Percentiles rank a stretch among this genome's conserved stretches.
Evolutionary conservation across 371 early-diverging fungal species (phyloP).

Genomic region (Phascolomyces articulosus): DNA sequence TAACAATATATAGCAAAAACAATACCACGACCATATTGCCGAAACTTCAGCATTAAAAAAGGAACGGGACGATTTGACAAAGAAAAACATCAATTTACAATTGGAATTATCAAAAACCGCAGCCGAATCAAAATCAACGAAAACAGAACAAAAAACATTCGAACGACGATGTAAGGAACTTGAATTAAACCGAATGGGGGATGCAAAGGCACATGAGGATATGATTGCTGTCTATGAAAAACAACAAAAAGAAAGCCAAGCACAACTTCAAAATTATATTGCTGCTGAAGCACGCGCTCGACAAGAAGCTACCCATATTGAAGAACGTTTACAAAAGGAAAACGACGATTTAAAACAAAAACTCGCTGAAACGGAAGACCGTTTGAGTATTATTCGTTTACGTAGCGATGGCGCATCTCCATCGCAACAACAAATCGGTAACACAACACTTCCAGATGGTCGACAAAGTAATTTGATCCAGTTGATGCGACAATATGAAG

Average conservation of each 20-base stretch:
- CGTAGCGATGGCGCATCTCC: conserved; percentile 3
- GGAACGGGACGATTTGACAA: conserved; percentile 12
- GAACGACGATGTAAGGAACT: conserved; percentile 1
- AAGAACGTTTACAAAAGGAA: conserved; percentile 12
- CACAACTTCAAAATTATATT: conserved; percentile 7
- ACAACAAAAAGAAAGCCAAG: conserved; percentile 14
- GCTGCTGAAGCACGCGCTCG: conserved; percentile 12
- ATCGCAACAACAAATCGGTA: neutral
- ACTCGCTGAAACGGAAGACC: conserved; percentile 11
- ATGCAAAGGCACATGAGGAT: conserved; percentile 16
- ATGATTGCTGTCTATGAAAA: conserved; percentile 18
- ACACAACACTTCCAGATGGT: neutral
- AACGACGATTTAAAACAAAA: conserved; percentile 14
- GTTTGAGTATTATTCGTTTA: conserved; percentile 14
- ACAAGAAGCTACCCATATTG: conserved; percentile 7
- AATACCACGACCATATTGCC: neutral
- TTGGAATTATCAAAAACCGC: conserved; percentile 8
- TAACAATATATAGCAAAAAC: neutral
- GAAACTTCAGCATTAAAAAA: conserved; percentile 12
- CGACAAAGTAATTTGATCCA: conserved; percentile 16
- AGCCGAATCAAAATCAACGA: conserved; percentile 11
- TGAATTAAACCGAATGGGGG: conserved; percentile 10
- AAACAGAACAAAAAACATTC: conserved; percentile 11
- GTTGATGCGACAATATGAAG: conserved; percentile 23
- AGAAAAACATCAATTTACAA: conserved; percentile 12